Evolutionary conservation across 495 filamentous ascomycete species (phyloP).

Genomic region (Schizothecium vesticola): DNA sequence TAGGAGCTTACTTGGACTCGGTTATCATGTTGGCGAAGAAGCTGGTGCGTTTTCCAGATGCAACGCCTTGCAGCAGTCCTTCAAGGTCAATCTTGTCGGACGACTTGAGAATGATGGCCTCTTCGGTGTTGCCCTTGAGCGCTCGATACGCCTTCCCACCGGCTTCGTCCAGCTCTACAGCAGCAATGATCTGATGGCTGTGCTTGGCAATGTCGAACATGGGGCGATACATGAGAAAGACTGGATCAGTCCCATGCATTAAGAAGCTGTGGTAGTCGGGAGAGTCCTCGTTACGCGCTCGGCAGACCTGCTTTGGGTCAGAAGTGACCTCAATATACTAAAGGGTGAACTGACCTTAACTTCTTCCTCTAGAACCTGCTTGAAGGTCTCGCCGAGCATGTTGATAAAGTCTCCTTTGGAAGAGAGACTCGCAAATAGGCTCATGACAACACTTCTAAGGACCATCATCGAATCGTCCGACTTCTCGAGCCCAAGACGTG

Average conservation of each 20-base stretch:
- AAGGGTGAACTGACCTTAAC: background rate
- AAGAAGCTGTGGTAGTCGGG: conserved; percentile 19
- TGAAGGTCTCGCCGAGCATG: conserved; percentile 11
- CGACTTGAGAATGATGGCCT: conserved; percentile 12
- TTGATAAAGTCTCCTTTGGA: conserved; percentile 10
- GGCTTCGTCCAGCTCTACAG: conserved; percentile 3
- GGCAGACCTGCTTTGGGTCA: background rate
- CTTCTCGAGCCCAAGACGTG: conserved; percentile 8
- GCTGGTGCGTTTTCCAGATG: background rate
- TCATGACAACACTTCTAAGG: conserved; percentile 18
- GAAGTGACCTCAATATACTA: background rate
- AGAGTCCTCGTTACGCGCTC: conserved; percentile 10
- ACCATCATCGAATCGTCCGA: conserved; percentile 12
- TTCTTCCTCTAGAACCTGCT: conserved; percentile 7
- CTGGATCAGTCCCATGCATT: conserved; percentile 1
- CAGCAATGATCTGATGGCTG: conserved; percentile 13
- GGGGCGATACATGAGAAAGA: conserved; percentile 10
- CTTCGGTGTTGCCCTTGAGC: conserved; percentile 11
- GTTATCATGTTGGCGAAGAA: conserved; percentile 10
- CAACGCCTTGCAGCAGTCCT: background rate
- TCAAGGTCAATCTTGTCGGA: conserved; percentile 12
- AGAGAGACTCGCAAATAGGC: conserved; percentile 7
- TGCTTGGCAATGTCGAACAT: conserved; percentile 24
- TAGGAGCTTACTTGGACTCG: conserved; percentile 1
- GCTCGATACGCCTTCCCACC: conserved; percentile 1